These are phyloP conservation scores for Poa pratensis DNA, from an alignment of 176 grass and related monocot species.

Conservation along the genomic window DNA sequence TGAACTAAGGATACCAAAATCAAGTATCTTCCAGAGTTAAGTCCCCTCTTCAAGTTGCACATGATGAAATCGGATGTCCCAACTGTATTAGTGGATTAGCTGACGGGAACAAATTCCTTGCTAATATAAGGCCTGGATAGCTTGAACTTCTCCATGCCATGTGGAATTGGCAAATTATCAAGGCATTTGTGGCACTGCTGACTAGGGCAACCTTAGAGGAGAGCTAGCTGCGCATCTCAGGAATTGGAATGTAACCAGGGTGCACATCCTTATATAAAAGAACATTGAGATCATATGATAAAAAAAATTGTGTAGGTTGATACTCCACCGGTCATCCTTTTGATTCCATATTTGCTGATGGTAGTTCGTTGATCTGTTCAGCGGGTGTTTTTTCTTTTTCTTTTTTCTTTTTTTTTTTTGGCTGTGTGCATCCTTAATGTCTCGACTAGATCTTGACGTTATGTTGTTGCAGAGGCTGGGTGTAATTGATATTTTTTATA, in stretches of 20 bases:
- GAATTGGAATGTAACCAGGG: background rate
- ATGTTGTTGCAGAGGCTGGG: no score
- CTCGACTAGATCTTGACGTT: no score
- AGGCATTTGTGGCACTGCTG: background rate
- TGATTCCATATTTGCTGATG: background rate
- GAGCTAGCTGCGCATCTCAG: background rate
- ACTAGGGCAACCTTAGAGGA: background rate
- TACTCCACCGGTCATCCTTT: background rate
- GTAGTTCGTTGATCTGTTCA: no score
- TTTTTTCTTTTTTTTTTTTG: no score
- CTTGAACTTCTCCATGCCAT: background rate
- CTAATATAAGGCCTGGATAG: background rate
- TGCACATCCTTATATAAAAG: background rate
- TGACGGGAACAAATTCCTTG: background rate
- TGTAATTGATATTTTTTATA: no score
- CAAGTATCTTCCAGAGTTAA: slow-evolving; percentile 34
- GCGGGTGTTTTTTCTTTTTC: no score
- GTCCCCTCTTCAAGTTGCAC: slow-evolving; percentile 47
- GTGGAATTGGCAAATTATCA: background rate
- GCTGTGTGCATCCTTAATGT: no score
- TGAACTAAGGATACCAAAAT: slow-evolving; percentile 44
- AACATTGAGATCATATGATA: background rate
- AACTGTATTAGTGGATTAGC: background rate
- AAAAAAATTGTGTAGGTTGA: background rate
- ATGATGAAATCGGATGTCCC: background rate